Base-by-base conservation (phyloP, 768 basidiomycete species). In the Tulasnella sp. region DNA sequence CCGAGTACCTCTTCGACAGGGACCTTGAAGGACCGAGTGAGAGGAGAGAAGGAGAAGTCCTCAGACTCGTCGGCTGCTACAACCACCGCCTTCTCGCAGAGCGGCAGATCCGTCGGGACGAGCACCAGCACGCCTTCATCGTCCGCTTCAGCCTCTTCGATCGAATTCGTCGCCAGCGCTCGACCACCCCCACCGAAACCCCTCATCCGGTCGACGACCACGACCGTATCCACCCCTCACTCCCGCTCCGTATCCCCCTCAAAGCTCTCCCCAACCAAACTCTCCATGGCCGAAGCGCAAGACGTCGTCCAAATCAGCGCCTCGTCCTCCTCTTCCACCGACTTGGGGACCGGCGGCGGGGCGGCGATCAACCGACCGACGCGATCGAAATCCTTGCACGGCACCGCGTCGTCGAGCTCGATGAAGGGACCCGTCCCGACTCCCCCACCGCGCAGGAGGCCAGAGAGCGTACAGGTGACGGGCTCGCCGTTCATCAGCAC, bases 301-400 rank as follows among this genome's bases (percentile, higher is more conserved):
- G 67, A 69, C 11, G 35, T 69, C 8, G 44, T 69, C 3, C 39
- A 41, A 12, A 59, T 59, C 52, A 59, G 52, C 67, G 32, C 40
- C 19, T 34, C 39, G 22, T 69, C 67, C n/a, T 69, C 35, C 5
- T 36, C 39, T 16, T 65, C 64, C 11, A 8, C 64, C 2, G 64
- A 65, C 39, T 44, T 65, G 34, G 42, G n/a, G 12, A 11, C 29
- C 12, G 29, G 62, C 62, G 16, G 29, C 29, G 9, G 16, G 37
- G 29, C 67, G 6, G 40, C 69, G 42, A 41, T 19, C 16, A 39
- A 39, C 14, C 59, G 71, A 3, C 71, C 71, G 17, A 29, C 26
- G 7, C 11, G 71, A 5, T 72, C 71, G 7, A 72, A 72, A 36
- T 72, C 71, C 19, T 19, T 72, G 14, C 71, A 72, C 17, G 64